phyloP scores from a whole-genome alignment of 768 basidiomycete species.

The Podaxis carcinomalis region DNA sequence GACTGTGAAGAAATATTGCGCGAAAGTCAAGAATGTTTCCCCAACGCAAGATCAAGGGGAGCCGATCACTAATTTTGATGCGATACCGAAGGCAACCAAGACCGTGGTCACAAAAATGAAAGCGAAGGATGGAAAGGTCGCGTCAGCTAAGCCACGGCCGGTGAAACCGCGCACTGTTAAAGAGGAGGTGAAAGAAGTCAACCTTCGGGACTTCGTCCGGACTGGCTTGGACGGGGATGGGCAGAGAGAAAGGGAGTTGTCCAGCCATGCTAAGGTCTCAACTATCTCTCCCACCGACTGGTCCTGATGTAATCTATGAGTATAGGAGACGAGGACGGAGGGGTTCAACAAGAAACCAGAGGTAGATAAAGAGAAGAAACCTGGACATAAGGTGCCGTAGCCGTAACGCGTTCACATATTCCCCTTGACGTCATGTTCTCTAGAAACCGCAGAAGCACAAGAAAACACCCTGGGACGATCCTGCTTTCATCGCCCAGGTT shows the following conservation, averaged over 20 bases:
- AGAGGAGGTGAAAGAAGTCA: background rate
- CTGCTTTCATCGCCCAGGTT: slow-evolving; percentile 16
- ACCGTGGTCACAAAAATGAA: background rate
- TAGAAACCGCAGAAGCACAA: slow-evolving; percentile 18
- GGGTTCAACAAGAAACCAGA: background rate
- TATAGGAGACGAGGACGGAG: background rate
- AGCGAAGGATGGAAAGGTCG: background rate
- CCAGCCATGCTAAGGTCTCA: slow-evolving; percentile 10
- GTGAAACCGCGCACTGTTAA: background rate
- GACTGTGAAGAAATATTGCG: slow-evolving; percentile 26
- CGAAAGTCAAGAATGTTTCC: slow-evolving; percentile 29
- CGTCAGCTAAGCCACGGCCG: background rate
- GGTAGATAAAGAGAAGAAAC: background rate
- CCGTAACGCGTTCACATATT: background rate
- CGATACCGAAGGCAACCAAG: background rate
- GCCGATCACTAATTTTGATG: background rate
- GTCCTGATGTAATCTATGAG: background rate
- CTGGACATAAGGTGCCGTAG: background rate
- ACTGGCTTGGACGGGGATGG: slow-evolving; percentile 26
- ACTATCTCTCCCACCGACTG: background rate
- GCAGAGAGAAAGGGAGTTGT: background rate
- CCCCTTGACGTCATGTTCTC: background rate
- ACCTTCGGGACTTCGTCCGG: background rate
- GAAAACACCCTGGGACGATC: slow-evolving; percentile 28
- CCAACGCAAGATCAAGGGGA: slow-evolving; percentile 10